Evolutionary conservation across 164 flowering plant species (phyloP), one percentile per base, ranked within the genome.

Genomic region (Sedum album): DNA sequence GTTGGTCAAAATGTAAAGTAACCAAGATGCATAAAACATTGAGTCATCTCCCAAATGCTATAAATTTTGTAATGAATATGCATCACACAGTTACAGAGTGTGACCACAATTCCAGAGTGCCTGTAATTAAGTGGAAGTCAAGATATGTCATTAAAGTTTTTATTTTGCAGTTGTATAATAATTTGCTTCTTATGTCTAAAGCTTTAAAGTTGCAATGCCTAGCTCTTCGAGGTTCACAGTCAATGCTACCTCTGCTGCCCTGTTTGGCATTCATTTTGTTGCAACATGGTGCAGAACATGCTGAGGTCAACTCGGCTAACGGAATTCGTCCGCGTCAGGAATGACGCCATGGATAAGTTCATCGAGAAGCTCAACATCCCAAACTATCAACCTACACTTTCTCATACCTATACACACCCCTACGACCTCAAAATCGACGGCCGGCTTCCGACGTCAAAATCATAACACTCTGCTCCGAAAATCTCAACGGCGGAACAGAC

Each of bases 401-500:
- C 69, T 80, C 98, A 0, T 94, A 94, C 76, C 80, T 94, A 21
- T 97, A 94, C 79, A 86, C 96, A 0, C 88, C 91, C n/a, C 28
- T 88, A 88, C 70, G 88, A 84, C 35, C 81, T 93, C 38, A 77
- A 82, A 63, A 66, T 88, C 36, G 97, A 91, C 14, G 96, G 96
- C 0, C 79, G 0, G 92, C 91, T 2, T 69, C 81, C 9, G 71
- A 87, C 62, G 62, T 74, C 1, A 92, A 91, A 74, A 75, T 94
- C 3, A 97, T 94, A 14, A 79, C 98, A 0, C 88, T 94, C 21
- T 88, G 93, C 78, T 91, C 97, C 20, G 98, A 94, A 74, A 83
- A 91, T 41, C 74, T 94, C 72, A 94, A 94, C 51, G 98, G 97
- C 33, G 98, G 98, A 7, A 91, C 97, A 0, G 98, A 94, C 86